Evolutionary conservation across 768 basidiomycete genomes (phyloP).

Genomic region (Cytidiella melzeri): DNA sequence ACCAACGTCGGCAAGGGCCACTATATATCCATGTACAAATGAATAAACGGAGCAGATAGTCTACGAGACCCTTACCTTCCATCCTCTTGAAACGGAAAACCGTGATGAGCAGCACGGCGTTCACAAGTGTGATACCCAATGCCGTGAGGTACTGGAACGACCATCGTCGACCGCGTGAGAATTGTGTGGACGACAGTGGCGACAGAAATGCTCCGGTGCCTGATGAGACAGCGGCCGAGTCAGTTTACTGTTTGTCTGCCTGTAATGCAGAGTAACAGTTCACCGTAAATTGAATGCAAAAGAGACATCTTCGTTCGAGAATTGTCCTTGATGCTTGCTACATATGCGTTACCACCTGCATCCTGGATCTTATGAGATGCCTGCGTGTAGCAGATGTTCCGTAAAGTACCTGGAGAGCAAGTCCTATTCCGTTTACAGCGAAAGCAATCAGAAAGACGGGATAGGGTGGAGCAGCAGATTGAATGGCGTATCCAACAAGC

Average conservation of each 20-base stretch:
- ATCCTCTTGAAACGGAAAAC: conserved; percentile 68
- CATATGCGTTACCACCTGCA: conserved; percentile 64
- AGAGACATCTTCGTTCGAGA: conserved; percentile 61
- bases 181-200: conserved; percentile 79
- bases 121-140: conserved; percentile 54
- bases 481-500: conserved; percentile 45
- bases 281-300: conserved; percentile 59
- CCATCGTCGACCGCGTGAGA: conserved; percentile 60
- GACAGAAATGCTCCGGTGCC: conserved; percentile 61
- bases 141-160: conserved; percentile 73
- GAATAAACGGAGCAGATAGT: neutral
- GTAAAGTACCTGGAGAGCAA: conserved; percentile 34
- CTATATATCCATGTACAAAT: conserved; percentile 24
- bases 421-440: conserved; percentile 42
- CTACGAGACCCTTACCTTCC: conserved; percentile 41
- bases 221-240: too few species aligned
- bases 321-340: conserved; percentile 51
- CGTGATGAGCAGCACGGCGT: conserved; percentile 40
- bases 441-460: conserved; percentile 50
- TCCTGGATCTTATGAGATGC: conserved; percentile 43
- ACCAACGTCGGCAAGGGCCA: conserved; percentile 48
- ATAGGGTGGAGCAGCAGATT: conserved; percentile 53
- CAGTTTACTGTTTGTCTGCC: neutral
- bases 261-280: too few species aligned
- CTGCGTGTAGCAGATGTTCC: neutral